A percentile compares a stretch with the other conserved stretches of the same genome.
phyloP scores from a whole-genome alignment of 768 basidiomycete species.

The Trametes cingulata region DNA sequence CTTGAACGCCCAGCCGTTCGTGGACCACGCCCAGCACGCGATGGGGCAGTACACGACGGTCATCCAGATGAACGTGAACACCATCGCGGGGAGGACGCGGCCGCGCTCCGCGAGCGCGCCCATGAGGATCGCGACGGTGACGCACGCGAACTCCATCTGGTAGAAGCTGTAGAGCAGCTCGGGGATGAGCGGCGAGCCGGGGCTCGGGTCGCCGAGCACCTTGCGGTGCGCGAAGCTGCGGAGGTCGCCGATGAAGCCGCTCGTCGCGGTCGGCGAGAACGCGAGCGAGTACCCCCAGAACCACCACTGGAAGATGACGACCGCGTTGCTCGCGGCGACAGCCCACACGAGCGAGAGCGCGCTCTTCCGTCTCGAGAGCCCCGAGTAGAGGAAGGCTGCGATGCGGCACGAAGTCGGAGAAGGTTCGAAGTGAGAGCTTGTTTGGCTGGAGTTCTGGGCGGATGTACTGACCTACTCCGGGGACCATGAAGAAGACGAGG shows the following conservation, averaged over 20 bases:
- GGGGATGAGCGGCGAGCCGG: slow-evolving; percentile 80
- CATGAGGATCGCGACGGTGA: slow-evolving; percentile 75
- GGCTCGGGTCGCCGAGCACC: slow-evolving; percentile 71
- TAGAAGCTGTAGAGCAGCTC: slow-evolving; percentile 83
- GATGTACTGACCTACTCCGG: slow-evolving; percentile 57
- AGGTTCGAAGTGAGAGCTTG: background rate
- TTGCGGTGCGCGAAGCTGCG: slow-evolving; percentile 73
- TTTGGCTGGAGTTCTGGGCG: background rate
- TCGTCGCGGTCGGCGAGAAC: slow-evolving; percentile 75
- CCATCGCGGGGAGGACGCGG: slow-evolving; percentile 76
- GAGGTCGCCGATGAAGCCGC: slow-evolving; percentile 80
- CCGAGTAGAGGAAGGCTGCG: slow-evolving; percentile 75
- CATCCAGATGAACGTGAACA: slow-evolving; percentile 82
- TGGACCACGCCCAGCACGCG: slow-evolving; percentile 83
- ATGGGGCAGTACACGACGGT: slow-evolving; percentile 88
- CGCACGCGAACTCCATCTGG: slow-evolving; percentile 85
- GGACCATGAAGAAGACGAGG: slow-evolving; percentile 78
- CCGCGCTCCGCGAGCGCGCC: slow-evolving; percentile 87
- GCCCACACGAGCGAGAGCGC: slow-evolving; percentile 77
- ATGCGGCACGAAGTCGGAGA: slow-evolving; percentile 40
- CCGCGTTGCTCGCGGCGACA: slow-evolving; percentile 69
- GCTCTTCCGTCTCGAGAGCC: slow-evolving; percentile 68
- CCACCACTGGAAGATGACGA: slow-evolving; percentile 82
- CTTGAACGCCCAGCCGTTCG: slow-evolving; percentile 81
- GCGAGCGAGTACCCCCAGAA: slow-evolving; percentile 84